These are phyloP conservation scores for Candida takata DNA, from an alignment of 805 yeast genomes.

Conservation along the genomic window DNA sequence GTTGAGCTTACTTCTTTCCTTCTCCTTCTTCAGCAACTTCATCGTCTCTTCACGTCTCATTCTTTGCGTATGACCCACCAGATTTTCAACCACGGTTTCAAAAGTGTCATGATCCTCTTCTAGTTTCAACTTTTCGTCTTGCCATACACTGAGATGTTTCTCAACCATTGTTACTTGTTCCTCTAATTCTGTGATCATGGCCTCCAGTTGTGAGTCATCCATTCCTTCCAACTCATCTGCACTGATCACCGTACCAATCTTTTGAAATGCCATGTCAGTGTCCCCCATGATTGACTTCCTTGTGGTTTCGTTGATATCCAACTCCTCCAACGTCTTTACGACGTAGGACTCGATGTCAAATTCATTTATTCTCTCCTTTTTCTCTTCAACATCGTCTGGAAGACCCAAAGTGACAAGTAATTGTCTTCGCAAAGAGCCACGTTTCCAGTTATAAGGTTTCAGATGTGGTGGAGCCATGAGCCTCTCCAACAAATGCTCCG, in stretches of 20 bases:
- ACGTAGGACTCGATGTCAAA: conserved; percentile 18
- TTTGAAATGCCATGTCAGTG: conserved; percentile 19
- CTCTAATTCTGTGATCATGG: conserved; percentile 29
- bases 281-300: conserved; percentile 18
- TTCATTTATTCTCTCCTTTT: conserved; percentile 23
- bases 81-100: conserved; percentile 81
- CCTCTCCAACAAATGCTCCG: conserved; percentile 36
- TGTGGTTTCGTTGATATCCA: conserved; percentile 29
- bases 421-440: conserved; percentile 56
- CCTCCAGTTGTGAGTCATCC: conserved; percentile 30
- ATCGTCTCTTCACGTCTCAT: conserved; percentile 46
- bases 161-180: conserved; percentile 32
- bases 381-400: conserved; percentile 60
- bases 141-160: conserved; percentile 42
- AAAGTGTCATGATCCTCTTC: conserved; percentile 65
- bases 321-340: conserved; percentile 22
- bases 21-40: conserved; percentile 27
- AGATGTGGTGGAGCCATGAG: conserved; percentile 42
- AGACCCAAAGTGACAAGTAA: conserved; percentile 60
- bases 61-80: conserved; percentile 87
- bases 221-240: conserved; percentile 20
- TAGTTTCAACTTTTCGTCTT: conserved; percentile 39
- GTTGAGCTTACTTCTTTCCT: conserved; percentile 10
- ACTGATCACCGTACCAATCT: conserved; percentile 7
- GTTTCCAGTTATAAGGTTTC: conserved; percentile 63